Base-by-base conservation (phyloP, 345 rosid genomes). In the Eutrema yunnanense region DNA sequence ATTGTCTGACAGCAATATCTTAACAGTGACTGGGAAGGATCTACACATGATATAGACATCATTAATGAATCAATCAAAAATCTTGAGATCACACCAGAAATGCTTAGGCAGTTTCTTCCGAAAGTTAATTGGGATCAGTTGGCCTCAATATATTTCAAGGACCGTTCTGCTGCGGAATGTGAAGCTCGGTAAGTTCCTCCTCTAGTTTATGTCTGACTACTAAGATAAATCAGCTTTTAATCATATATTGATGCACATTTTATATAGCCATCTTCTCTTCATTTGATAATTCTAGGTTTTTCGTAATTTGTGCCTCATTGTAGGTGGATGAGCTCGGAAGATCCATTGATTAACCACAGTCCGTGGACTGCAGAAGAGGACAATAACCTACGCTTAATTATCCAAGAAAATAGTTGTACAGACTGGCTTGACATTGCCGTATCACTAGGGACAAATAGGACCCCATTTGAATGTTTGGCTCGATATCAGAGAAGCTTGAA, bases 291-390 rank as follows among this genome's bases (percentile, higher is more conserved):
- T 42, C 2, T 71, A 12, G 13, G 30, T 51, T 41, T 22, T 72
- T 6, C 46, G 22, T 33, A 59, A 55, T 40, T 13, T 67, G 36
- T 78, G 52, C 41, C 26, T 22, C 26, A 22, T 22, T 69, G 49
- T 83, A 95, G 97, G 82, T 95, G 97, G 99, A 70, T 89, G 84
- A 92, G 85, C 79, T 80, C 80, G 51, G 96, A 86, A 83, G 96
- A 92, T 79, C 87, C 96, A 61, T 78, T 90, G 73, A 83, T 95
- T 53, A 92, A 95, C 82, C 78, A 75, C 3, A 42, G 65, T 53
- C 68, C 58, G 4, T 92, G 98, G 96, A 85, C 88, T 58, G 76
- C 61, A 5, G 78, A 83, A 75, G 97, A 95, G 84, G 96, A 90
- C 56, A 87, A 88, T 71, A 76, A 72, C 12, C 90, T 95, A 65